phyloP scores from a whole-genome alignment of 257 asterid genomes.

The Handroanthus guayacan region DNA sequence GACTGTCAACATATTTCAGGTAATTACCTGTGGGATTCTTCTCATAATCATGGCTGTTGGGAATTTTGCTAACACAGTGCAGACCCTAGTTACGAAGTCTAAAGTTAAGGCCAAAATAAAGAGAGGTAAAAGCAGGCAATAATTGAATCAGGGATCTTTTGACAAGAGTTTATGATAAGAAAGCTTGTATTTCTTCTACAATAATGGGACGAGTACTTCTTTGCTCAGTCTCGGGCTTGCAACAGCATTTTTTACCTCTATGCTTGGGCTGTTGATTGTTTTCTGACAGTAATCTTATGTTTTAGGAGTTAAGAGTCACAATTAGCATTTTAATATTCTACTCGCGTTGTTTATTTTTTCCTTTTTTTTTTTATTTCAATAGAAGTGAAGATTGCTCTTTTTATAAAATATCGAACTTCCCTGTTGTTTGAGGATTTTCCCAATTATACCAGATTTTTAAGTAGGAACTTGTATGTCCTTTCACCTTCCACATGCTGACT shows the following conservation, averaged over 20 bases:
- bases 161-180: constrained; percentile 49
- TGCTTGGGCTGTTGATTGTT: constrained; percentile 24
- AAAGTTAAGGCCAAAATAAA: constrained; percentile 84
- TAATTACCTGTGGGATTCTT: constrained; percentile 86
- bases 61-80: constrained; percentile 88
- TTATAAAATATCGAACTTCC: not conserved
- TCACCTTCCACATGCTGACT: not conserved
- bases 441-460: not conserved
- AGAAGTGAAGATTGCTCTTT: not conserved
- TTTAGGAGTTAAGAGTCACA: constrained; percentile 18
- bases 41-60: constrained; percentile 95
- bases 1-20: constrained; percentile 54
- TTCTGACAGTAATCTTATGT: constrained; percentile 21
- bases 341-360: not conserved
- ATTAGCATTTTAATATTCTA: constrained; percentile 7
- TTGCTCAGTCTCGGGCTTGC: constrained; percentile 18
- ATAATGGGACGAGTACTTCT: constrained; percentile 33
- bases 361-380: constrained; percentile 7
- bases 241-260: constrained; percentile 34
- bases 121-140: constrained; percentile 78
- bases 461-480: not conserved
- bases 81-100: constrained; percentile 85
- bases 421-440: constrained; percentile 5
- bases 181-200: constrained; percentile 18
- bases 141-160: constrained; percentile 54